Percentiles rank a stretch among this genome's conserved stretches.
These are phyloP conservation scores for Heliamphora pulchella DNA, from an alignment of 179 eudicot genomes.

Conservation along the genomic window DNA sequence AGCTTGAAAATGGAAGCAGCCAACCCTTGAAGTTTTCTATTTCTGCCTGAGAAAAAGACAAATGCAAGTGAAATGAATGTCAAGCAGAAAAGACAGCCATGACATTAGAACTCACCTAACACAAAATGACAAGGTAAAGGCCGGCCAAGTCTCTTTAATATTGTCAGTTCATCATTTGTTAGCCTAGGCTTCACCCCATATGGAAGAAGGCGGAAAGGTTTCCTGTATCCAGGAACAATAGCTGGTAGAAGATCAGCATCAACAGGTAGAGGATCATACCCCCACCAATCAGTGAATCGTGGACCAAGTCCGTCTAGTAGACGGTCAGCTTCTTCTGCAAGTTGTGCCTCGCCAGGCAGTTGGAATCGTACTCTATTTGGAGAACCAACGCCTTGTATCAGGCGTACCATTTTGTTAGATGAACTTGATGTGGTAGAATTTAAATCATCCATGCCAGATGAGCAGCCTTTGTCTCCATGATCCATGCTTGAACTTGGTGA, in stretches of 20 bases:
- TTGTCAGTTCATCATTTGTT: conserved; percentile 92
- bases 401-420: conserved; percentile 26
- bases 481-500: conserved; percentile 23
- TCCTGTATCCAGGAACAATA: conserved; percentile 64
- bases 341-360: conserved; percentile 82
- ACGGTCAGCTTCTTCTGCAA: conserved; percentile 69
- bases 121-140: conserved; percentile 97
- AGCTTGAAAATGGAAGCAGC: conserved; percentile 86
- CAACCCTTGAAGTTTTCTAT: conserved; percentile 81
- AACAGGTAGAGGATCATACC: conserved; percentile 85
- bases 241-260: conserved; percentile 98
- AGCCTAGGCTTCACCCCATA: conserved; percentile 72
- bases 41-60: conserved; percentile 53
- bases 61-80: conserved; percentile 13
- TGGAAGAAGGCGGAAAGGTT: conserved; percentile 93
- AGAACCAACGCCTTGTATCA: conserved; percentile 77
- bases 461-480: conserved; percentile 20
- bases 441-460: conserved; percentile 24
- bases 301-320: conserved; percentile 93
- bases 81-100: conserved; percentile 7
- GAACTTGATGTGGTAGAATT: conserved; percentile 27
- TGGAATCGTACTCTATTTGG: conserved; percentile 67
- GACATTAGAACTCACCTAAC: conserved; percentile 46
- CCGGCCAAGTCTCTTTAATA: conserved; percentile 75
- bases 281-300: conserved; percentile 96